Percentiles rank a stretch among this genome's conserved stretches.
Conservation (phyloP, 306 rosid species). For the Vachellia pachyceras region DNA sequence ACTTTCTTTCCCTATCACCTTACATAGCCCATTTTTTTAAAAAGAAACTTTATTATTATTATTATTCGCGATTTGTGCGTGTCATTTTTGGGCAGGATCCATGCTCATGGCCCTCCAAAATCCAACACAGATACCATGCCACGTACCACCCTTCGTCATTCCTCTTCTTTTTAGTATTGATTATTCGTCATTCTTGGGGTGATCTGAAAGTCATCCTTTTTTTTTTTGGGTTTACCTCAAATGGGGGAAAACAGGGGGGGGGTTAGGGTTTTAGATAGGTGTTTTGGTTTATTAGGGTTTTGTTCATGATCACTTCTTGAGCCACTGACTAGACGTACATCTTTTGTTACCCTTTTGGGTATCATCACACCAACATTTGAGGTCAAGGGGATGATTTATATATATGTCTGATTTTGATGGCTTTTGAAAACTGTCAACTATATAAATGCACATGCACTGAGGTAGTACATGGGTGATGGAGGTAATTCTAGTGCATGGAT, state of each 20-base stretch:
- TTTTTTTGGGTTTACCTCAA: background rate
- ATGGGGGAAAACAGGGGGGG: background rate
- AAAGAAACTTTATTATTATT: too few species aligned
- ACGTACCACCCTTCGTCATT: background rate
- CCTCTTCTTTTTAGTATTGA: background rate
- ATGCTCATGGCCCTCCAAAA: conserved; percentile 31
- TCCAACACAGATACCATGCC: conserved; percentile 41
- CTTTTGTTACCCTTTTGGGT: background rate
- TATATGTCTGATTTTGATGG: background rate
- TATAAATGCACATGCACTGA: background rate
- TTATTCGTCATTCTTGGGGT: background rate
- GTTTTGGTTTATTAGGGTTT: conserved; percentile 24
- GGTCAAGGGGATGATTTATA: background rate
- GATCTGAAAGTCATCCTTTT: conserved; percentile 23
- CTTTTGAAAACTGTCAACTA: background rate
- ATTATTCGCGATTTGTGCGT: too few species aligned
- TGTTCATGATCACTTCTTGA: conserved; percentile 60
- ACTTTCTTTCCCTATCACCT: background rate
- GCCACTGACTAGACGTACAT: conserved; percentile 43
- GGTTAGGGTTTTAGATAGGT: too few species aligned
- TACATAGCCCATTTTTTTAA: background rate
- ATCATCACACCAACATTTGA: background rate
- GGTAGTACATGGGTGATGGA: too few species aligned
- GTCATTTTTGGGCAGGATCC: background rate
- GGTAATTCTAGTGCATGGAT: background rate